Conservation (phyloP, 2,329 filamentous ascomycete species). For the Clarireedia paspali region DNA sequence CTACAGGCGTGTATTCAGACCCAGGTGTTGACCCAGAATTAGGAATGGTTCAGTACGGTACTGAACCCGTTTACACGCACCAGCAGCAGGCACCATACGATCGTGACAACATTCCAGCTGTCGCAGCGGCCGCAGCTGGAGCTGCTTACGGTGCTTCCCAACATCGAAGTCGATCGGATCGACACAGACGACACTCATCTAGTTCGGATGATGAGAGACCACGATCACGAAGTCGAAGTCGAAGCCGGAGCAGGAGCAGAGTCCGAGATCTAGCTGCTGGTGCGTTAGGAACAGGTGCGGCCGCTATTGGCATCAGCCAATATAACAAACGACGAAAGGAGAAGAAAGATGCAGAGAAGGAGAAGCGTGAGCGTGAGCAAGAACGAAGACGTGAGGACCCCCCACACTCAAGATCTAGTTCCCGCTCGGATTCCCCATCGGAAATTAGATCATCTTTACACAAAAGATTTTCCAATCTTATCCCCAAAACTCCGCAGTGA, state of each 20-base stretch:
- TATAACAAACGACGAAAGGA: conserved; percentile 41
- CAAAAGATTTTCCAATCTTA: conserved; percentile 27
- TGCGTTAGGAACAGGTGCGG: conserved; percentile 48
- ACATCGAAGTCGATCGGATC: conserved; percentile 17
- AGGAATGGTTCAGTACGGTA: conserved; percentile 62
- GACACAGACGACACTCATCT: conserved; percentile 18
- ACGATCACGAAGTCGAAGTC: conserved; percentile 16
- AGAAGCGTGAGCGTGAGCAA: conserved; percentile 24
- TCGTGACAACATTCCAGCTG: conserved; percentile 17
- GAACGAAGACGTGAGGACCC: conserved; percentile 30
- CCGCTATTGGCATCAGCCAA: conserved; percentile 56
- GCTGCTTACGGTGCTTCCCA: conserved; percentile 20
- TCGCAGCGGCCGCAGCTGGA: conserved; percentile 18
- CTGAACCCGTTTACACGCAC: conserved; percentile 43
- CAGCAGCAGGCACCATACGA: conserved; percentile 25
- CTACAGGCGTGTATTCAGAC: conserved; percentile 40
- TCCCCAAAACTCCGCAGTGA: conserved; percentile 17
- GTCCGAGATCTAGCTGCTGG: conserved; percentile 49
- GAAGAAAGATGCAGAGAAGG: conserved; percentile 16
- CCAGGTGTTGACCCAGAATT: conserved; percentile 52
- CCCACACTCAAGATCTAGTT: conserved; percentile 28
- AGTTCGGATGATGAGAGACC: conserved; percentile 21
- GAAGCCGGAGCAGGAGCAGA: conserved; percentile 37
- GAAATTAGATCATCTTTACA: conserved; percentile 24
- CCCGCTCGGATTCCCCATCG: conserved; percentile 25